A percentile compares a stretch with the other conserved stretches of the same genome.
These are phyloP conservation scores for Podospora pseudoanserina DNA, from an alignment of 495 filamentous ascomycete genomes.

Conservation along the genomic window DNA sequence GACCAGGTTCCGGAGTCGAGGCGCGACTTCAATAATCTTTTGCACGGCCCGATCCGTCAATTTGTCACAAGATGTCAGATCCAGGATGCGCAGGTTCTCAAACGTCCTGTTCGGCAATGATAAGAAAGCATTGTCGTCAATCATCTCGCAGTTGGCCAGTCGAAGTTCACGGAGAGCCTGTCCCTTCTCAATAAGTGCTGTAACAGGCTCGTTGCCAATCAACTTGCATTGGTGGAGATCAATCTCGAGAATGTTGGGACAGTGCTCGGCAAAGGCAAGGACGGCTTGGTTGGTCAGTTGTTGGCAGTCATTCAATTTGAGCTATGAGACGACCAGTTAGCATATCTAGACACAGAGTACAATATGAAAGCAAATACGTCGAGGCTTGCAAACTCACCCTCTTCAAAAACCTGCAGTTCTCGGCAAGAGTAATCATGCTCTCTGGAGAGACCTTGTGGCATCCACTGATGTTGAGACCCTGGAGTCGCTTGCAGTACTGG, in stretches of 20 bases:
- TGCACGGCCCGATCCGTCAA: slow-evolving; percentile 83
- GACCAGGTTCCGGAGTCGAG: slow-evolving; percentile 85
- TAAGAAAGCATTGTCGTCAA: slow-evolving; percentile 83
- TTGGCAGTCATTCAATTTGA: slow-evolving; percentile 88
- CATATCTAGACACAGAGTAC: not conserved
- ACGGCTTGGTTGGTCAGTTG: slow-evolving; percentile 77
- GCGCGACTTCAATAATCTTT: slow-evolving; percentile 79
- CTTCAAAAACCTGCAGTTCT: slow-evolving; percentile 53
- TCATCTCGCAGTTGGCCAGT: slow-evolving; percentile 74
- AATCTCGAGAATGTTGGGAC: slow-evolving; percentile 90
- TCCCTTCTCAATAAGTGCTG: slow-evolving; percentile 68
- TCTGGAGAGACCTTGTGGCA: slow-evolving; percentile 83
- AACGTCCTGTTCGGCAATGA: slow-evolving; percentile 63
- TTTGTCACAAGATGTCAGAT: slow-evolving; percentile 80
- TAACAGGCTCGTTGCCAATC: slow-evolving; percentile 77
- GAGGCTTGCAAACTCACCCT: slow-evolving; percentile 54
- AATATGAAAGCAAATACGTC: not conserved
- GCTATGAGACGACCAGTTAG: slow-evolving; percentile 48
- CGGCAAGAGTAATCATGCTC: slow-evolving; percentile 75
- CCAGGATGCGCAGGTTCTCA: slow-evolving; percentile 87
- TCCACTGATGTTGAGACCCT: slow-evolving; percentile 88
- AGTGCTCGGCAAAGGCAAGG: slow-evolving; percentile 79
- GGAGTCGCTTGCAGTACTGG: slow-evolving; percentile 73
- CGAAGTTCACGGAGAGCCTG: slow-evolving; percentile 83
- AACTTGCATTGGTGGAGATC: slow-evolving; percentile 83